These are phyloP conservation scores for Cladophialophora chaetospira DNA, from an alignment of 2,329 filamentous ascomycete genomes.

Conservation along the genomic window DNA sequence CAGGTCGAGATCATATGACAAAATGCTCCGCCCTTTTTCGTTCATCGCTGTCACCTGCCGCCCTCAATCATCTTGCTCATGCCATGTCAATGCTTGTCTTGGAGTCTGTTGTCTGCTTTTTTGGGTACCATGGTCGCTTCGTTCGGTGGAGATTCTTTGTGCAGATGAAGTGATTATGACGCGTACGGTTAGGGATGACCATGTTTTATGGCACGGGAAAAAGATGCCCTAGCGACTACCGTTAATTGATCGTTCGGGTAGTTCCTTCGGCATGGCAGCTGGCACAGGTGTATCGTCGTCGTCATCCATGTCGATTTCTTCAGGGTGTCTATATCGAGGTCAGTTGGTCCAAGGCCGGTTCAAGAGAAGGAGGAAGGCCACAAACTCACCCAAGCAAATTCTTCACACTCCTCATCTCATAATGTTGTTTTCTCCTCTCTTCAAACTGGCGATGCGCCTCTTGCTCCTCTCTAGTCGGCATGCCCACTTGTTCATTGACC, in stretches of 20 bases:
- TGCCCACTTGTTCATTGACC: constrained; percentile 52
- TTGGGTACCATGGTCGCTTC: no score
- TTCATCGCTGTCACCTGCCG: background rate
- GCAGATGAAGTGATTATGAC: no score
- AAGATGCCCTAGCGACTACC: constrained; percentile 28
- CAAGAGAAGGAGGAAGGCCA: background rate
- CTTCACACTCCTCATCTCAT: constrained; percentile 97
- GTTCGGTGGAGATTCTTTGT: no score
- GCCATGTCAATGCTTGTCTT: background rate
- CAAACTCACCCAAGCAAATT: constrained; percentile 71
- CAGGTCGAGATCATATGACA: constrained; percentile 16
- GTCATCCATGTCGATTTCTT: constrained; percentile 62
- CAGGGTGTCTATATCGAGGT: constrained; percentile 56
- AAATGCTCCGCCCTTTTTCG: background rate
- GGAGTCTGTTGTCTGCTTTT: no score
- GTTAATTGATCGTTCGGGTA: constrained; percentile 43
- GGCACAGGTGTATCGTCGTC: constrained; percentile 59
- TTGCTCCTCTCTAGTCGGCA: constrained; percentile 69
- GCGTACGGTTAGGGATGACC: no score
- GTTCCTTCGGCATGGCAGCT: constrained; percentile 38
- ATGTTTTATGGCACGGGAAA: background rate
- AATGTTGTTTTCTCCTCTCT: constrained; percentile 89
- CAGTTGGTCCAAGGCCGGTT: background rate
- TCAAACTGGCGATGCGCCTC: constrained; percentile 95
- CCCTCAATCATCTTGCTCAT: no score